Conservation (phyloP, 2,329 filamentous ascomycete species). For the Penicillium polonicum region DNA sequence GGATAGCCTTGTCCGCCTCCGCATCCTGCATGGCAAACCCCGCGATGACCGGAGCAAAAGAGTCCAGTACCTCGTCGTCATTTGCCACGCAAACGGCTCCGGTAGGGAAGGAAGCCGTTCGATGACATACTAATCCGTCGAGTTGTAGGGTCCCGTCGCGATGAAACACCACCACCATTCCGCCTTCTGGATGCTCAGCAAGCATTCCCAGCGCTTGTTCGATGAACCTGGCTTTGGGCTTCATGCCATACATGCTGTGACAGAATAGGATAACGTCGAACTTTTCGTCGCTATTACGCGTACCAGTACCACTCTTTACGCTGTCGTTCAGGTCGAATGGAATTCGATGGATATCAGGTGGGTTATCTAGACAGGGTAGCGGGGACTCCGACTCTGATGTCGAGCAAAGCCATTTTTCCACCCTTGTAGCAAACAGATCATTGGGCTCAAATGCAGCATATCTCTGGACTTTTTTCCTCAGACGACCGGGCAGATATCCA, state of each 20-base stretch:
- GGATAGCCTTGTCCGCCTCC: constrained; percentile 31
- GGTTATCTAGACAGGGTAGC: constrained; percentile 12
- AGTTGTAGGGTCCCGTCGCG: constrained; percentile 48
- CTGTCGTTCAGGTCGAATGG: constrained; percentile 24
- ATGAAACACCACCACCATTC: constrained; percentile 57
- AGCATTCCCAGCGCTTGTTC: constrained; percentile 52
- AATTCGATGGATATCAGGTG: constrained; percentile 6
- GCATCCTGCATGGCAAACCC: constrained; percentile 42
- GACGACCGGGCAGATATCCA: constrained; percentile 45
- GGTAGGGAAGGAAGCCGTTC: constrained; percentile 48
- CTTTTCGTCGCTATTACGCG: constrained; percentile 31
- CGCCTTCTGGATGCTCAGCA: constrained; percentile 28
- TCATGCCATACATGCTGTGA: constrained; percentile 64
- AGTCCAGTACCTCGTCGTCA: constrained; percentile 48
- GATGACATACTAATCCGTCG: constrained; percentile 51
- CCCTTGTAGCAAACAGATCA: constrained; percentile 42
- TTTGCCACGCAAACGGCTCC: constrained; percentile 48
- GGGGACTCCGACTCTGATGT: constrained; percentile 25
- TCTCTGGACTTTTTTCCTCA: constrained; percentile 46
- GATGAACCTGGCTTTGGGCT: constrained; percentile 49
- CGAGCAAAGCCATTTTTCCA: constrained; percentile 47
- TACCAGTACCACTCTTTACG: constrained; percentile 17
- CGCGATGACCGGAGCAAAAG: constrained; percentile 55
- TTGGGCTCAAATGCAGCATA: constrained; percentile 59
- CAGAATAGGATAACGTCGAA: constrained; percentile 62